Evolutionary conservation across 306 rosid species (phyloP), one percentile per base, ranked within the genome.

Genomic region (Astragalus glycyphyllos): DNA sequence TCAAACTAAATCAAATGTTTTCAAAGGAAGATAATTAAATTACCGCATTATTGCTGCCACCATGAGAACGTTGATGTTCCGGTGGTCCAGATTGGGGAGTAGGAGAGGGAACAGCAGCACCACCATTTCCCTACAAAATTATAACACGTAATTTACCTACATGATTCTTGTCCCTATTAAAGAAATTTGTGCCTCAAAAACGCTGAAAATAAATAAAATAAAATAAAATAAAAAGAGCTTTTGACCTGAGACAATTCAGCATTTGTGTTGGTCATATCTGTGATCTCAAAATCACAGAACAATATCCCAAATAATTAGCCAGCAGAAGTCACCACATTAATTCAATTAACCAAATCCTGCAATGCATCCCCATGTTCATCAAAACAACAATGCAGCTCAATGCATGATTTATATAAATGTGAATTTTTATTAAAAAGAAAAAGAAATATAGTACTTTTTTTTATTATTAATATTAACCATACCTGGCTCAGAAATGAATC

Each of bases 251-350:
- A 74, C 46, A 77, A 70, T 6, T 91, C 96, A 0, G 86, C 78
- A 74, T 13, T 89, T 68, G 85, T 85, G 78, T 78, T 86, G 69
- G 82, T 71, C 99, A 95, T 95, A 69, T 78, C 84, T 79, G 84
- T 79, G 86, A 85, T 79, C 79, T 78, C 82, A 73, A 76, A 87
- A 81, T 84, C 86, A 83, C 72, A 76, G 80, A 86, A 87, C 59
- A 80, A 73, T 76, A 76, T 72, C 83, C 69, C 35, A 59, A 53
- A 53, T 41, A 47, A 58, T 51, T 40, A 58, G 20, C 87, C 66
- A 75, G 61, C 54, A 73, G 69, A 79, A 61, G 70, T 65, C 79
- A 80, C 35, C 74, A 69, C 75, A 37, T 58, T 56, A 35, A 72
- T 57, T 69, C 71, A 69, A 81, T 71, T 60, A 34, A 38, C 55